Evolutionary conservation across 176 grass and related monocot species (phyloP).

Genomic region (Saccharum officinarum): DNA sequence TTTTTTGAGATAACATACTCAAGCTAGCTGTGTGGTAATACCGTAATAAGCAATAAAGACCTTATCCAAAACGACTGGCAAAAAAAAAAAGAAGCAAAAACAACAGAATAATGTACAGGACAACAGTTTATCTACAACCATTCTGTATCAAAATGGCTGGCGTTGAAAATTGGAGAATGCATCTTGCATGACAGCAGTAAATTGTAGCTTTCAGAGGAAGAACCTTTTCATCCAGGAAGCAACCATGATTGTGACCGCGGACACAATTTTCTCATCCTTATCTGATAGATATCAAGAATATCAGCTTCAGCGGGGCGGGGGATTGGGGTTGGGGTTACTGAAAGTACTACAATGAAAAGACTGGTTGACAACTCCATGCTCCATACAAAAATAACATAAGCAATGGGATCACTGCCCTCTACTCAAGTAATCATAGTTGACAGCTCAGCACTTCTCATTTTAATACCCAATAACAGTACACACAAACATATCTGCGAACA

Average conservation of each 20-base stretch:
- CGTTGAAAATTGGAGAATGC: constrained; percentile 17
- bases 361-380: too few relatives aligned
- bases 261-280: constrained; percentile 26
- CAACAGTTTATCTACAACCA: neutral
- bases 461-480: too few relatives aligned
- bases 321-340: too few relatives aligned
- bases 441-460: too few relatives aligned
- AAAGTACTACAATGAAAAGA: too few relatives aligned
- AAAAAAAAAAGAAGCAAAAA: neutral
- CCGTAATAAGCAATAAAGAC: constrained; percentile 14
- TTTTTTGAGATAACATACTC: too few relatives aligned
- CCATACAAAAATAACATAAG: neutral
- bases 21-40: too few relatives aligned
- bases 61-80: neutral
- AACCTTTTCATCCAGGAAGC: neutral
- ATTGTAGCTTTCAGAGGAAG: constrained; percentile 6
- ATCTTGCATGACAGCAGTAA: neutral
- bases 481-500: too few relatives aligned
- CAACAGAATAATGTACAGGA: neutral
- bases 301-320: too few relatives aligned
- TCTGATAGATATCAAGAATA: constrained; percentile 1
- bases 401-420: neutral
- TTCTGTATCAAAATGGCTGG: constrained; percentile 1
- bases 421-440: neutral
- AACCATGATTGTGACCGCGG: neutral